A percentile compares a stretch with the other conserved stretches of the same genome.
Evolutionary conservation across 2,329 filamentous ascomycete genomes (phyloP).

Genomic region (Verticillium longisporum): DNA sequence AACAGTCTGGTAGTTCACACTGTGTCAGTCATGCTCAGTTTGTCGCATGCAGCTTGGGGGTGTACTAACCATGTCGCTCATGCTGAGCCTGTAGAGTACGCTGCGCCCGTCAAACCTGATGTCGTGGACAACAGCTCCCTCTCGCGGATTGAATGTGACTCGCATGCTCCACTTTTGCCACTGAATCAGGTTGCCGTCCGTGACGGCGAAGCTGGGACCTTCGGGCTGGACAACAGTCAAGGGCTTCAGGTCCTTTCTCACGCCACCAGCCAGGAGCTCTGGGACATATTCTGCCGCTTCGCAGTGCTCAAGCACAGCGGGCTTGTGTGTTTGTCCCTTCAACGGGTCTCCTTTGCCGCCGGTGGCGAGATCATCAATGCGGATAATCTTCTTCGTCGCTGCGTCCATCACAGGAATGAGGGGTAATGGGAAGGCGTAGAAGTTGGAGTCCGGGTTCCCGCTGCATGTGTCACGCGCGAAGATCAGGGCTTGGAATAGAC

Average conservation of each 20-base stretch:
- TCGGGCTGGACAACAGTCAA: constrained; percentile 56
- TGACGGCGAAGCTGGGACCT: constrained; percentile 50
- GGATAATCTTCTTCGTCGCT: constrained; percentile 20
- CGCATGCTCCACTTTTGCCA: constrained; percentile 54
- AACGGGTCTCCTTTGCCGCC: constrained; percentile 19
- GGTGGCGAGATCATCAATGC: constrained; percentile 25
- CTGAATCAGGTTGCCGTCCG: constrained; percentile 23
- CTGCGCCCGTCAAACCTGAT: constrained; percentile 49
- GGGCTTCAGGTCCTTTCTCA: constrained; percentile 48
- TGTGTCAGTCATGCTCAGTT: neutral
- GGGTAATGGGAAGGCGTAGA: constrained; percentile 41
- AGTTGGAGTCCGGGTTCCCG: constrained; percentile 35
- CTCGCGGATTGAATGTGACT: constrained; percentile 51
- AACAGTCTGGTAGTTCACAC: constrained; percentile 1
- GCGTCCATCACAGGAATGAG: constrained; percentile 34
- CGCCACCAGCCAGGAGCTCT: constrained; percentile 30
- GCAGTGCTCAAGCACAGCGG: neutral
- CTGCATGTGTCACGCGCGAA: constrained; percentile 22
- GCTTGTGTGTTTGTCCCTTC: neutral
- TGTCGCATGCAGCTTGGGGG: too few species aligned
- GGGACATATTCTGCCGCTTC: constrained; percentile 23
- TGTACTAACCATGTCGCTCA: constrained; percentile 45
- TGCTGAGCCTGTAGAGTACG: constrained; percentile 48
- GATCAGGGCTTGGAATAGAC: constrained; percentile 25
- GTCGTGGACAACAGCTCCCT: constrained; percentile 53